phyloP scores from a whole-genome alignment of 345 rosid genomes.

The Toxicodendron radicans region DNA sequence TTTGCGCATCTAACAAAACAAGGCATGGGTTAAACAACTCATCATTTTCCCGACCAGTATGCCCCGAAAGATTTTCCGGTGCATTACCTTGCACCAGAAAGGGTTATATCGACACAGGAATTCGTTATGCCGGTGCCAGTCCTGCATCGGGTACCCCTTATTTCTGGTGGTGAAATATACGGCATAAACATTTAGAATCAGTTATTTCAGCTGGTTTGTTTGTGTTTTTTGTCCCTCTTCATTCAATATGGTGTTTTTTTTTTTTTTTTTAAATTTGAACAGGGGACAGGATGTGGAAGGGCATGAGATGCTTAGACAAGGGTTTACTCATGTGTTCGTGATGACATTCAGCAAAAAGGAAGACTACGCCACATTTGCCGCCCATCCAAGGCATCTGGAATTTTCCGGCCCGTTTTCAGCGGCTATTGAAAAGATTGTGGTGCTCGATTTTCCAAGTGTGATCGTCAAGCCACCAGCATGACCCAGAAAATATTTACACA shows the following conservation, averaged over 20 bases:
- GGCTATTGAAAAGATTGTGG: conserved; percentile 71
- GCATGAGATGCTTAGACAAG: conserved; percentile 89
- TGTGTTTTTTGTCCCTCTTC: background rate
- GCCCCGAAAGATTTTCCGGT: no score
- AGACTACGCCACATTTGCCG: conserved; percentile 57
- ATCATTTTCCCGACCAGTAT: no score
- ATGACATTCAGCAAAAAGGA: conserved; percentile 83
- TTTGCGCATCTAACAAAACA: no score
- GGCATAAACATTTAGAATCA: no score
- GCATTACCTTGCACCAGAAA: no score
- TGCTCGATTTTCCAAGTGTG: conserved; percentile 67
- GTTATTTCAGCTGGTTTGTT: no score
- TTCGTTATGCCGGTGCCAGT: no score
- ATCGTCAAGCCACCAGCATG: conserved; percentile 36
- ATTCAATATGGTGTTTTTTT: background rate
- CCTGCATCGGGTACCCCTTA: no score
- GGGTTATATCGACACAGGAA: no score
- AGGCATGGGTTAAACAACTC: no score
- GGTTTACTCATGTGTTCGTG: conserved; percentile 76
- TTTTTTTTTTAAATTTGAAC: background rate
- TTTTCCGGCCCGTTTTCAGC: conserved; percentile 77
- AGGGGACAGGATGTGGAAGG: conserved; percentile 90
- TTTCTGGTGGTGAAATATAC: no score
- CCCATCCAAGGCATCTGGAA: conserved; percentile 71
- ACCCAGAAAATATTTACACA: background rate